phyloP scores from a whole-genome alignment of 108 stramenopile species.

The Nitzschia sp. region DNA sequence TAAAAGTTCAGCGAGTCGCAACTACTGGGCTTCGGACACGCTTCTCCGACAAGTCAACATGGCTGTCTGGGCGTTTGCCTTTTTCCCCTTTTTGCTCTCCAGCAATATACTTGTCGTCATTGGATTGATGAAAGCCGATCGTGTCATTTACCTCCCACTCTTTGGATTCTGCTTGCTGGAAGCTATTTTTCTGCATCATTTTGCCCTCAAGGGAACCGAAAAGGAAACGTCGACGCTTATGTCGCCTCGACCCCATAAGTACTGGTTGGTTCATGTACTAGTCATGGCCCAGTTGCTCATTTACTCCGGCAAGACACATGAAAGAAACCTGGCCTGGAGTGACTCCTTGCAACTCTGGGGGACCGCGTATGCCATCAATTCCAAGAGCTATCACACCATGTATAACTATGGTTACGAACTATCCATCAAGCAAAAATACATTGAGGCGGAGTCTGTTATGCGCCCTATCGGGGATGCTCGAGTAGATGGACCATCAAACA shows the following conservation, averaged over 20 bases:
- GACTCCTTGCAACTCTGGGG: conserved; percentile 43
- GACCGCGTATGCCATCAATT: conserved; percentile 47
- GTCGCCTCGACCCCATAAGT: conserved; percentile 11
- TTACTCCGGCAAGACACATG: conserved; percentile 39
- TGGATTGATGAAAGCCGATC: conserved; percentile 64
- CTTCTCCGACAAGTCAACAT: conserved; percentile 29
- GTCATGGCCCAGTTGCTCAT: conserved; percentile 40
- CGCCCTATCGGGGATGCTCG: conserved; percentile 47
- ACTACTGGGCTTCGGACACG: conserved; percentile 9
- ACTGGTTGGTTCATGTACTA: conserved; percentile 33
- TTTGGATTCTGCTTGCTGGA: conserved; percentile 56
- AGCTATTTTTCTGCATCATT: conserved; percentile 26
- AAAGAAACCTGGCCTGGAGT: conserved; percentile 54
- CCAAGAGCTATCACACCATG: conserved; percentile 46
- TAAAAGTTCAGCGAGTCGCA: background rate
- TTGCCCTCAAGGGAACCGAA: conserved; percentile 15
- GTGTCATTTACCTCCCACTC: conserved; percentile 55
- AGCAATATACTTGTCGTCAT: conserved; percentile 56
- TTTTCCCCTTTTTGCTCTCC: conserved; percentile 49
- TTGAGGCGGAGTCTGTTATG: conserved; percentile 49
- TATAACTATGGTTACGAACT: conserved; percentile 66
- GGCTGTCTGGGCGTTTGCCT: conserved; percentile 41
- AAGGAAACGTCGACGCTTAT: conserved; percentile 21
- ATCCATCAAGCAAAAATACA: conserved; percentile 43
- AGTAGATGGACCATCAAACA: conserved; percentile 46